Evolutionary conservation across 768 basidiomycete species (phyloP).

Genomic region (Panaeolus cyanescens): DNA sequence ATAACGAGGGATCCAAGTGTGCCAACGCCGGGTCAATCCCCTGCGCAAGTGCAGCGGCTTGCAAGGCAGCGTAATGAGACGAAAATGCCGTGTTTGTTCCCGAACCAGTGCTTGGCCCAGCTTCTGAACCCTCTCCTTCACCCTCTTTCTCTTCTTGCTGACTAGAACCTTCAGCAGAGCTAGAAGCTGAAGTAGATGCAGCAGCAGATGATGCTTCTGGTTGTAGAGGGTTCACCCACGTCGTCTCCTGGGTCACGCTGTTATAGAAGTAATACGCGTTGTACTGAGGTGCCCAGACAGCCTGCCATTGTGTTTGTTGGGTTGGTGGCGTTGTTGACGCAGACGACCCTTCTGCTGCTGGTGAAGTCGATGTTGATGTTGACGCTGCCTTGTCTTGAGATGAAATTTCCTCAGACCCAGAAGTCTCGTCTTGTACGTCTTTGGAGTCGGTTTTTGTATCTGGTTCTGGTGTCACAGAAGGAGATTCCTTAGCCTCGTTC

Average conservation of each 20-base stretch:
- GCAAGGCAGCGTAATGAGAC: constrained; percentile 49
- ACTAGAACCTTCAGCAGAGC: constrained; percentile 9
- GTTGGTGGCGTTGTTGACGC: constrained; percentile 5
- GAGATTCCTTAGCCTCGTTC: background rate
- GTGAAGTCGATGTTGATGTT: constrained; percentile 3
- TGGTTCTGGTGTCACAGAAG: background rate
- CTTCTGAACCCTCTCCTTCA: constrained; percentile 12
- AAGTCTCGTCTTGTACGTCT: background rate
- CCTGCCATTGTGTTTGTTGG: constrained; percentile 61
- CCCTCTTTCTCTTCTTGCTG: constrained; percentile 10
- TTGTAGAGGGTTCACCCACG: constrained; percentile 79
- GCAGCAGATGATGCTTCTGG: constrained; percentile 26
- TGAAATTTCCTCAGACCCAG: background rate
- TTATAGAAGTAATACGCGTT: constrained; percentile 89
- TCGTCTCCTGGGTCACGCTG: constrained; percentile 72
- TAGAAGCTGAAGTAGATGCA: constrained; percentile 17
- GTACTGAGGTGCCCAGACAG: constrained; percentile 75
- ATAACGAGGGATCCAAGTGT: constrained; percentile 74
- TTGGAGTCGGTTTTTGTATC: background rate
- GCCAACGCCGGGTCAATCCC: constrained; percentile 87
- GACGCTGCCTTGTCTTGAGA: background rate
- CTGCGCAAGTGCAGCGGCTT: constrained; percentile 72
- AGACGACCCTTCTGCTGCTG: constrained; percentile 12
- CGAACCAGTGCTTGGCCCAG: constrained; percentile 18
- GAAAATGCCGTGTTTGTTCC: constrained; percentile 16